phyloP scores from a whole-genome alignment of 768 basidiomycete species.

The Scleroderma citrinum region DNA sequence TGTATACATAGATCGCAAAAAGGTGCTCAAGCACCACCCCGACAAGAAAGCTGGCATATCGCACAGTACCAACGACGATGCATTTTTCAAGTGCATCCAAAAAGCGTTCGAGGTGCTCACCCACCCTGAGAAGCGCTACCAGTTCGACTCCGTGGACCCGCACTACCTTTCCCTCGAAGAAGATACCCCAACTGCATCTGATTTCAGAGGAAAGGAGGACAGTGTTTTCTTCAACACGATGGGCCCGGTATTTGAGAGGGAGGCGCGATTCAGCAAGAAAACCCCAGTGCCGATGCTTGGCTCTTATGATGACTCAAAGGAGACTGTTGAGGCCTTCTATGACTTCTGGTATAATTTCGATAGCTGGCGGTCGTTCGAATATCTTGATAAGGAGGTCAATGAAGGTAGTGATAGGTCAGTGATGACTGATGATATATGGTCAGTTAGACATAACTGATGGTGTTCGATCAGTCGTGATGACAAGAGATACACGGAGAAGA shows the following conservation, averaged over 20 bases:
- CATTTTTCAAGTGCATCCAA: constrained; percentile 99
- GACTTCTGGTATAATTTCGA: constrained; percentile 99
- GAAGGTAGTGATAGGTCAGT: constrained; percentile 92
- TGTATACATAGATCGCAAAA: constrained; percentile 79
- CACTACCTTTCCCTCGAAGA: constrained; percentile 65
- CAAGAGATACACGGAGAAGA: constrained; percentile 98
- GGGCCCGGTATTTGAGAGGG: constrained; percentile 80
- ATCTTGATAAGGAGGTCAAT: constrained; percentile 96
- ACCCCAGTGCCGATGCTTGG: constrained; percentile 85
- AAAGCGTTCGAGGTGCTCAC: constrained; percentile 96
- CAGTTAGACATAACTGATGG: constrained; percentile 8
- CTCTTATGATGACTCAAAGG: constrained; percentile 60
- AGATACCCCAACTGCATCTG: constrained; percentile 62
- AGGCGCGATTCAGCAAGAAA: constrained; percentile 85
- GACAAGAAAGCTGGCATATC: constrained; percentile 85
- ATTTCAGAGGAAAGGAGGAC: constrained; percentile 49
- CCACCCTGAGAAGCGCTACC: constrained; percentile 79
- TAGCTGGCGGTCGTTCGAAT: constrained; percentile 97
- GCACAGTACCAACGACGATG: constrained; percentile 90
- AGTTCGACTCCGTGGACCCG: constrained; percentile 96
- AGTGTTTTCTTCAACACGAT: constrained; percentile 68
- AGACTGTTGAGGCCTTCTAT: constrained; percentile 88
- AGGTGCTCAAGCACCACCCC: constrained; percentile 97
- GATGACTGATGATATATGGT: neutral
- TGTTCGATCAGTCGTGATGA: constrained; percentile 74